Base-by-base conservation (phyloP, 345 rosid genomes). In the Cardamine occulta region DNA sequence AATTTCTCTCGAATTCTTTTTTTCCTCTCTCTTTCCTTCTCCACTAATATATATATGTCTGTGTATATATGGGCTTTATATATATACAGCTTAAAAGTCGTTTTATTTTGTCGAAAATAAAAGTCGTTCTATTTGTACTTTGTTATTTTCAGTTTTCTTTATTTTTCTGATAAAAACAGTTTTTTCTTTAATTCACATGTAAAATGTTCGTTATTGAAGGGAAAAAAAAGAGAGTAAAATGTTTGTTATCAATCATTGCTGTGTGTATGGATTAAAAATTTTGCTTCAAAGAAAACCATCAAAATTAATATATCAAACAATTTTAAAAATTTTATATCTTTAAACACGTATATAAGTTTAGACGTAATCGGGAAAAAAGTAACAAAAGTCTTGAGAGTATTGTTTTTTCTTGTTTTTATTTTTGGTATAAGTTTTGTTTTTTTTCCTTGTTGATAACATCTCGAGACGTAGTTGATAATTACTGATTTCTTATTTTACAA, bases 171-270 rank as follows among this genome's bases (percentile, higher is more conserved):
- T 40, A 12, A 37, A 11, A 39, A 8, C 23, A 59, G 5, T 0
- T 55, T 74, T 74, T 65, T 56, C 31, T 55, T n/a, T 32, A 44
- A n/a, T 54, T 73, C 48, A 64, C 56, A 64, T 63, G 45, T 73
- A 42, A 63, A 18, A 2, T 15, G 5, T 21, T 54, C 1, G n/a
- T 26, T 26, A 26, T 26, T 26, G 28, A 26, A 26, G 28, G 28
- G 28, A 2, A 26, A 26, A 26, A 26, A 26, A 3, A 26, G 28
- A 26, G 28, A 26, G 28, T 26, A 26, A 26, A 26, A 26, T 26
- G 28, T 26, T 26, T 26, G 28, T 26, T 26, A 26, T 26, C 28
- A 26, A 26, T 26, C 28, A 26, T 26, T 26, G 28, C n/a, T n/a
- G 28, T 26, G 28, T 26, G 28, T 26, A 26, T 26, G 28, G 28